Evolutionary conservation across 1,284 basidiomycete species (phyloP), one percentile per base, ranked within the genome.

Genomic region (Boletellus deceptivus): DNA sequence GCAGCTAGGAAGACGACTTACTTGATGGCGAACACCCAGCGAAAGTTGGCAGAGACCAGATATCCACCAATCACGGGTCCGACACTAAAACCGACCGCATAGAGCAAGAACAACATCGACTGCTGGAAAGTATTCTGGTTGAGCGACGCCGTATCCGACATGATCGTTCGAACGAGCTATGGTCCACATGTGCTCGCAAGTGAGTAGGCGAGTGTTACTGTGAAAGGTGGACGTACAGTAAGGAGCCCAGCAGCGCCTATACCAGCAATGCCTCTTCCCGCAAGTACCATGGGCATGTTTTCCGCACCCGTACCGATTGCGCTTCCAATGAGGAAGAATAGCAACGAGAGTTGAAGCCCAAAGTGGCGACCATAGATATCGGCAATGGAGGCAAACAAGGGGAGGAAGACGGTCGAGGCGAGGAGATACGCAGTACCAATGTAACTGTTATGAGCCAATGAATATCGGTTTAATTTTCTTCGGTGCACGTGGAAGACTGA

Each of bases 21-120:
- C 76, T 80, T 80, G 67, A 80, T 80, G 3, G 73, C 78, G 51
- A 79, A 80, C 14, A 80, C 72, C 77, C 77, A 80, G 27, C 78
- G 71, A 60, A 76, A 80, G 42, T 64, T 72, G 7, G 72, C 60
- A 2, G 57, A 56, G 4, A 72, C 62, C 6, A 80, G 58, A 22
- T 55, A 69, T 5, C 78, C 79, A 4, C 78, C 78, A 42, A 78
- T 73, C 42, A 73, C 60, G 0, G 78, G 78, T 0, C 78, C 78
- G 5, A 74, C 48, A 40, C 63, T 70, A 50, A 68, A 79, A 0
- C 78, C 77, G 29, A 77, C 51, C 0, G 70, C 47, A 59, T 76
- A 80, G 2, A 79, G 67, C 4, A 76, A 37, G 54, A 77, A 75
- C 20, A 77, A 33, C 45, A 72, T 58, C 7, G 70, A 59, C 41